Evolutionary conservation across 495 filamentous ascomycete species (phyloP).

Genomic region (Hypoxylon intermedium): DNA sequence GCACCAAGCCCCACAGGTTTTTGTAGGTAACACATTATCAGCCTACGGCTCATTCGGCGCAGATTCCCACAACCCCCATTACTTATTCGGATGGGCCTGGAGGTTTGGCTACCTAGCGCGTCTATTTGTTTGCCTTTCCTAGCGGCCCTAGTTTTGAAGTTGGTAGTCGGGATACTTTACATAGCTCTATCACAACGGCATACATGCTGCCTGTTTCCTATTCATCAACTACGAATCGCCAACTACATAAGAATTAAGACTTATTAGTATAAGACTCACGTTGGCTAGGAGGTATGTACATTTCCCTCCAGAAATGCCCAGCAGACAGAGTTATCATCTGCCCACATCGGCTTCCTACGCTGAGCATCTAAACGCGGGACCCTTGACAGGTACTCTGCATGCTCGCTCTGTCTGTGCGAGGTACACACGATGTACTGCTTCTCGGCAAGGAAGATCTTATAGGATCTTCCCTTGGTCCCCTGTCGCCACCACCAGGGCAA

Average conservation of each 20-base stretch:
- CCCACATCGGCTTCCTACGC: conserved; percentile 27
- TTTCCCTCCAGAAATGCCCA: conserved; percentile 6
- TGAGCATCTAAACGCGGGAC: conserved; percentile 33
- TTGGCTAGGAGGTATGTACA: too few species aligned
- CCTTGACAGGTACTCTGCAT: conserved; percentile 35
- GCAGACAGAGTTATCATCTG: conserved; percentile 21
- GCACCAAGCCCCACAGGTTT: conserved; percentile 42
- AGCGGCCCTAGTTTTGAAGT: conserved; percentile 18
- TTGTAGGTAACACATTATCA: conserved; percentile 52
- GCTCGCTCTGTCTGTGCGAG: conserved; percentile 36
- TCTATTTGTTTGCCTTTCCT: conserved; percentile 30
- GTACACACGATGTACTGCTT: conserved; percentile 35
- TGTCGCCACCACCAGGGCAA: conserved; percentile 41
- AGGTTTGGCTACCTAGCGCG: conserved; percentile 29
- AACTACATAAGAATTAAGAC: too few species aligned
- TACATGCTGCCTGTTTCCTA: too few species aligned
- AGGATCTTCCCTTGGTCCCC: conserved; percentile 44
- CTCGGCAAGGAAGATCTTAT: conserved; percentile 44
- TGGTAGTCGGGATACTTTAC: conserved; percentile 15
- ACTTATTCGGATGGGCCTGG: conserved; percentile 21
- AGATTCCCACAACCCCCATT: conserved; percentile 48
- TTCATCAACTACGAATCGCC: too few species aligned
- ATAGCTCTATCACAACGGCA: conserved; percentile 8
- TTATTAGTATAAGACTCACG: conserved; percentile 1
- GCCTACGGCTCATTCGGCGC: conserved; percentile 60